Evolutionary conservation across 78 protist species (phyloP).

Genomic region (Dictyostelium purpureum): DNA sequence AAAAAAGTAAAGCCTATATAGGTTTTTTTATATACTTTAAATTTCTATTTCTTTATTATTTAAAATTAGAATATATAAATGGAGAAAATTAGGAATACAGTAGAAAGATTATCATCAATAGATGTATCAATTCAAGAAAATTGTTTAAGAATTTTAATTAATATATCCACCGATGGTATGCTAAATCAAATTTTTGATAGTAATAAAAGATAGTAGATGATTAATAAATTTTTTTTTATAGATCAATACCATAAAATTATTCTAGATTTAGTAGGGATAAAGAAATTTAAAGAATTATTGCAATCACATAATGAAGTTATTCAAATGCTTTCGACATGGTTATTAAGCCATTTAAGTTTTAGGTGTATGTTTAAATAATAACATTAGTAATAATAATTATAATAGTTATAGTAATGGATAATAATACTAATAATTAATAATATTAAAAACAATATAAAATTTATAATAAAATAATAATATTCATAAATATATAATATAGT

Average conservation of each 20-base stretch:
- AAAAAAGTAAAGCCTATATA: no score
- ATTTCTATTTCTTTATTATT: no score
- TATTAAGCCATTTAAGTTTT: conserved; percentile 67
- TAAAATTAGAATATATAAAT: conserved; percentile 25
- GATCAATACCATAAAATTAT: conserved; percentile 11
- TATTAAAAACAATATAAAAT: neutral
- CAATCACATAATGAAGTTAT: conserved; percentile 70
- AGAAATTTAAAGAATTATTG: conserved; percentile 36
- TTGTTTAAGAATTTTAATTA: conserved; percentile 29
- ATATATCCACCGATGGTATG: conserved; percentile 64
- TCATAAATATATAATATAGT: conserved; percentile 1
- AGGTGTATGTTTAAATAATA: neutral
- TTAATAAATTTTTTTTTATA: neutral
- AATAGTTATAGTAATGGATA: no score
- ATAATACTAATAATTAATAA: no score
- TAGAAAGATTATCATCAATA: conserved; percentile 46
- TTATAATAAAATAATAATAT: no score
- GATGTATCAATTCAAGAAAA: conserved; percentile 71
- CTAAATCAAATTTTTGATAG: neutral
- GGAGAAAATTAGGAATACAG: conserved; percentile 54
- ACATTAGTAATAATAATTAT: neutral
- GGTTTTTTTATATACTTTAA: no score
- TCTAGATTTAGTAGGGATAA: neutral
- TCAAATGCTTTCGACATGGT: conserved; percentile 58
- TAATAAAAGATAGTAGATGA: no score